Conservation (phyloP, 768 basidiomycete species). For the Suillus ampliporus region DNA sequence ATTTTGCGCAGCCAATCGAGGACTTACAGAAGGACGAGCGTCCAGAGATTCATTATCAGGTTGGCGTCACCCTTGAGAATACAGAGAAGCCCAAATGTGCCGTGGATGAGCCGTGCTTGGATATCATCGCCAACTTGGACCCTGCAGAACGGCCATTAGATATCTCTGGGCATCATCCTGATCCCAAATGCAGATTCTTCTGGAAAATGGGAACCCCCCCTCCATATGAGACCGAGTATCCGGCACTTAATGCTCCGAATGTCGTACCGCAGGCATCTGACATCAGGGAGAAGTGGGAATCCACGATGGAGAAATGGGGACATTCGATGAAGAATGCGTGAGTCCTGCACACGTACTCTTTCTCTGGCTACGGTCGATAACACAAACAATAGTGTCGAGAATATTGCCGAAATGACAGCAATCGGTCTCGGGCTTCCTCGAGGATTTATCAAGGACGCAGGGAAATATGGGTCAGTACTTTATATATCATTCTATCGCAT, state of each 20-base stretch:
- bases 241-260: constrained; percentile 79
- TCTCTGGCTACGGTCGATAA: constrained; percentile 6
- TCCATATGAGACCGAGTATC: constrained; percentile 81
- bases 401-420: constrained; percentile 88
- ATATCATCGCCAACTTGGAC: constrained; percentile 77
- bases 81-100: constrained; percentile 93
- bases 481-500: neutral
- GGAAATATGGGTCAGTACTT: constrained; percentile 74
- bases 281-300: constrained; percentile 69
- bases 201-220: constrained; percentile 81
- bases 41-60: constrained; percentile 89
- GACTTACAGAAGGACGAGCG: constrained; percentile 77
- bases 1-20: constrained; percentile 76
- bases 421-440: constrained; percentile 78
- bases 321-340: constrained; percentile 87
- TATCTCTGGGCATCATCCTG: constrained; percentile 76
- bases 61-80: constrained; percentile 95
- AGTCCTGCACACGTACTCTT: constrained; percentile 32
- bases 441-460: constrained; percentile 77
- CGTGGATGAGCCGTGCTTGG: constrained; percentile 80
- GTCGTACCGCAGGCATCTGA: constrained; percentile 70
- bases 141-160: constrained; percentile 86
- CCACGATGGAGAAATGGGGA: constrained; percentile 87
- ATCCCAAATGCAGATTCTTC: constrained; percentile 96
- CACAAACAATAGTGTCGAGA: constrained; percentile 69